Percentiles rank a stretch among this genome's conserved stretches.
These are phyloP conservation scores for Tylopilus sp. DNA, from an alignment of 768 basidiomycete species.

Conservation along the genomic window DNA sequence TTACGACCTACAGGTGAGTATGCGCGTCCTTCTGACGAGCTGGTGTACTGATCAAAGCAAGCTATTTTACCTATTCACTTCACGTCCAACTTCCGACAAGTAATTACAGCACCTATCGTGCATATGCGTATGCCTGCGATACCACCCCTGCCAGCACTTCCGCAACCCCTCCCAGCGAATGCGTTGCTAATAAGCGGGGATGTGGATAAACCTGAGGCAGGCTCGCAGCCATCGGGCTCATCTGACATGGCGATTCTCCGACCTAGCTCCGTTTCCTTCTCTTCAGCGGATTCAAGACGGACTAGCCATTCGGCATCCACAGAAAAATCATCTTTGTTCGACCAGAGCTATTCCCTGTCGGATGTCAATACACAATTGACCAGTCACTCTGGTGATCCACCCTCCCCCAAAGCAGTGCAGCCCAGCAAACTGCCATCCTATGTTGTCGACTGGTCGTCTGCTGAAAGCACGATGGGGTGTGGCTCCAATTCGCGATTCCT, in stretches of 20 bases:
- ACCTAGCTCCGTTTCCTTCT: constrained; percentile 50
- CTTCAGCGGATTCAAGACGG: constrained; percentile 41
- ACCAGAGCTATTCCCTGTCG: constrained; percentile 27
- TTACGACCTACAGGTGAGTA: constrained; percentile 60
- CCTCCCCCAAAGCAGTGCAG: constrained; percentile 15
- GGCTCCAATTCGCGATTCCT: constrained; percentile 33
- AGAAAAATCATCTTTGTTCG: constrained; percentile 29
- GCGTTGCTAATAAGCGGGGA: constrained; percentile 23
- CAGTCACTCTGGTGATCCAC: constrained; percentile 15
- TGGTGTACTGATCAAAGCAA: constrained; percentile 25
- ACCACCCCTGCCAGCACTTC: constrained; percentile 54
- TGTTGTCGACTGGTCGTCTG: constrained; percentile 45
- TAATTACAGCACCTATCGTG: constrained; percentile 55
- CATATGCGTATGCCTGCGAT: constrained; percentile 69
- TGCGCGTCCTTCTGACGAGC: not conserved
- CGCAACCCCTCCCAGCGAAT: constrained; percentile 26
- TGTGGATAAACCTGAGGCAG: constrained; percentile 23
- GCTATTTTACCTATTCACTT: constrained; percentile 69
- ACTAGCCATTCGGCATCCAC: constrained; percentile 34
- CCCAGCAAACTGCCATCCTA: constrained; percentile 32
- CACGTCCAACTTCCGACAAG: constrained; percentile 67
- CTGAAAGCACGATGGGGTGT: constrained; percentile 38
- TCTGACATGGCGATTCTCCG: constrained; percentile 25
- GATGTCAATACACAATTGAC: constrained; percentile 24
- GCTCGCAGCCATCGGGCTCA: constrained; percentile 11